Conservation (phyloP, 2,329 filamentous ascomycete species). For the Pseudogymnoascus sp. region DNA sequence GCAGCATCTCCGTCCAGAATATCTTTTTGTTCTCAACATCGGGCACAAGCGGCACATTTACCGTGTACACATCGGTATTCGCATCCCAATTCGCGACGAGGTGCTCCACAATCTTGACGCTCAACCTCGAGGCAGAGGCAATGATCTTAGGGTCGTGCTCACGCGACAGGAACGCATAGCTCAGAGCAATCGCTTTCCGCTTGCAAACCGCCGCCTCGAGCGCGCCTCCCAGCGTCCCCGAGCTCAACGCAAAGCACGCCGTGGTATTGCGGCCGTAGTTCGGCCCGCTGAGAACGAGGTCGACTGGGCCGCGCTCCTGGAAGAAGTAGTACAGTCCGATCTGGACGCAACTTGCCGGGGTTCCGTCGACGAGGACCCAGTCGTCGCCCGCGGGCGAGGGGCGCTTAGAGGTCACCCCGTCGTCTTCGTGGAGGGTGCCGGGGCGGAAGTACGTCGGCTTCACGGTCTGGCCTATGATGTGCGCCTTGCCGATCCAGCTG, state of each 20-base stretch:
- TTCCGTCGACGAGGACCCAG: slow-evolving; percentile 75
- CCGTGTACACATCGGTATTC: slow-evolving; percentile 73
- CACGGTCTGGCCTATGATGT: slow-evolving; percentile 83
- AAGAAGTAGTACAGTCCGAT: slow-evolving; percentile 78
- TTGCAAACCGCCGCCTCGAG: slow-evolving; percentile 68
- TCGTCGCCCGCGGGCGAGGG: slow-evolving; percentile 55
- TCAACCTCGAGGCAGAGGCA: slow-evolving; percentile 63
- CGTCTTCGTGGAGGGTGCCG: slow-evolving; percentile 49
- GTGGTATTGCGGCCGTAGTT: slow-evolving; percentile 81
- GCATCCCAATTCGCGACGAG: slow-evolving; percentile 67
- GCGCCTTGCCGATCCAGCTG: slow-evolving; percentile 97
- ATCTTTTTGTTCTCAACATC: slow-evolving; percentile 64
- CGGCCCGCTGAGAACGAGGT: slow-evolving; percentile 70
- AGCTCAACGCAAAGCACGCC: slow-evolving; percentile 68
- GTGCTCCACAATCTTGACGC: slow-evolving; percentile 69
- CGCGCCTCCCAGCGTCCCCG: slow-evolving; percentile 68
- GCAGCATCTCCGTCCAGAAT: slow-evolving; percentile 76
- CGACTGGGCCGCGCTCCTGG: slow-evolving; percentile 59
- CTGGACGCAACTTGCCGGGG: slow-evolving; percentile 72
- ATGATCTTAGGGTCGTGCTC: slow-evolving; percentile 81
- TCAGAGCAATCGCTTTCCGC: slow-evolving; percentile 67
- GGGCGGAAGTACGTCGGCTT: slow-evolving; percentile 78
- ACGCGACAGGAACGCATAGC: slow-evolving; percentile 80
- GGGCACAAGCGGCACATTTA: slow-evolving; percentile 82
- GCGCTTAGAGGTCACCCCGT: slow-evolving; percentile 56